Percentiles rank a stretch among this genome's conserved stretches.
phyloP scores from a whole-genome alignment of 2,329 filamentous ascomycete genomes.

The Sphaerulina vaccinii region DNA sequence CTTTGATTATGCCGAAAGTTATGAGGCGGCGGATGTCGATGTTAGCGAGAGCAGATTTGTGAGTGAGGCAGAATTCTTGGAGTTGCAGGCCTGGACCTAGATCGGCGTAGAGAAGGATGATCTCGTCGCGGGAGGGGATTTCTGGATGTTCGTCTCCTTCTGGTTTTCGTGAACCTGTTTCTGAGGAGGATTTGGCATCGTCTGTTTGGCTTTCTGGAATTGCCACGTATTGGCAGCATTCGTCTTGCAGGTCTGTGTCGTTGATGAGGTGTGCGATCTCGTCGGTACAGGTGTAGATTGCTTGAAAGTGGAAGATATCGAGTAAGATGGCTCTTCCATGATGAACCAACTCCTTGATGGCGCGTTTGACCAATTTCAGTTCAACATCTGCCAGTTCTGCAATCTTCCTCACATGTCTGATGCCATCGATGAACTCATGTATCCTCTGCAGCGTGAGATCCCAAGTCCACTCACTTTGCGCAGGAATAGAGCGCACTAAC shows the following conservation, averaged over 20 bases:
- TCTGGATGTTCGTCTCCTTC: neutral
- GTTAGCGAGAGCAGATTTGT: conserved; percentile 68
- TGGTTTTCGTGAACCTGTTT: conserved; percentile 7
- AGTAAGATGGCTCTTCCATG: conserved; percentile 88
- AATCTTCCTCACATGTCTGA: conserved; percentile 85
- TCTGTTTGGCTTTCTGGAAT: conserved; percentile 33
- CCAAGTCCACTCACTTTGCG: conserved; percentile 64
- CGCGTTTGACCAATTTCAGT: conserved; percentile 78
- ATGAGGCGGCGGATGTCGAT: conserved; percentile 89
- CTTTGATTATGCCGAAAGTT: conserved; percentile 95
- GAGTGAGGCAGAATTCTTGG: conserved; percentile 78
- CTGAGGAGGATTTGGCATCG: conserved; percentile 14
- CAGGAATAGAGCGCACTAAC: conserved; percentile 53
- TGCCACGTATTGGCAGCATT: conserved; percentile 83
- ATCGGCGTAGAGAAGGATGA: conserved; percentile 82
- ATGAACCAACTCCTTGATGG: conserved; percentile 84
- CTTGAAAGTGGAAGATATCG: conserved; percentile 91
- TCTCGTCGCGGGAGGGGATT: conserved; percentile 36
- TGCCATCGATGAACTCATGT: conserved; percentile 82
- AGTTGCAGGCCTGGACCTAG: conserved; percentile 81
- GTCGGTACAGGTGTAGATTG: conserved; percentile 81
- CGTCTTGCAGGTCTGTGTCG: conserved; percentile 75
- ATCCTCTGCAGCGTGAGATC: conserved; percentile 77
- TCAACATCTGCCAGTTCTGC: conserved; percentile 82
- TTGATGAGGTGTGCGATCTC: conserved; percentile 77